phyloP scores from a whole-genome alignment of 306 rosid genomes.

The Rosa chinensis region DNA sequence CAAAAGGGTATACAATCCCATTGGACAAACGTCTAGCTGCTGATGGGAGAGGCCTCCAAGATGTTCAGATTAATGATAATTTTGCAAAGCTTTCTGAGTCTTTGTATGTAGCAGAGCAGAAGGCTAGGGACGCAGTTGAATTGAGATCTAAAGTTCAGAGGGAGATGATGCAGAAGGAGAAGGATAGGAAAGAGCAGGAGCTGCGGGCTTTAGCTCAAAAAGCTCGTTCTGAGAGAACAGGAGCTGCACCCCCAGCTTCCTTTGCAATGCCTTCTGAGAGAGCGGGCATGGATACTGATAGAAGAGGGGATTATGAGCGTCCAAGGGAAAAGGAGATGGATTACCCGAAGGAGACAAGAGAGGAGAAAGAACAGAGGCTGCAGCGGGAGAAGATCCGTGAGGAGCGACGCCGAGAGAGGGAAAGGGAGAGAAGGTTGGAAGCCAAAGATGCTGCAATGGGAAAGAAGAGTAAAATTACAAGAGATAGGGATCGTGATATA shows the following conservation, averaged over 20 bases:
- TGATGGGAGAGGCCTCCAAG: slow-evolving; percentile 89
- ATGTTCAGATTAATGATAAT: slow-evolving; percentile 83
- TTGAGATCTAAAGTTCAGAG: slow-evolving; percentile 92
- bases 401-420: slow-evolving; percentile 85
- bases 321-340: slow-evolving; percentile 55
- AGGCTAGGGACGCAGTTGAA: slow-evolving; percentile 91
- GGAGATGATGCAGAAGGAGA: slow-evolving; percentile 83
- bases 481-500: slow-evolving; percentile 90
- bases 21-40: slow-evolving; percentile 90
- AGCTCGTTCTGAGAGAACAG: slow-evolving; percentile 81
- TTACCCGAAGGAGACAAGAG: slow-evolving; percentile 60
- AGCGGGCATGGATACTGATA: slow-evolving; percentile 48
- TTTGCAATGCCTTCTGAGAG: slow-evolving; percentile 42
- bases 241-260: slow-evolving; percentile 57
- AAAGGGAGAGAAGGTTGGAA: slow-evolving; percentile 90
- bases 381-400: slow-evolving; percentile 83
- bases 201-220: slow-evolving; percentile 74
- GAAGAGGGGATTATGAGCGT: slow-evolving; percentile 56
- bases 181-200: slow-evolving; percentile 82
- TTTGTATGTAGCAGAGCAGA: slow-evolving; percentile 81
- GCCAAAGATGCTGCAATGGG: slow-evolving; percentile 93
- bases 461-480: slow-evolving; percentile 86
- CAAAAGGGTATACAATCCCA: slow-evolving; percentile 86
- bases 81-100: slow-evolving; percentile 87
- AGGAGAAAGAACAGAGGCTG: slow-evolving; percentile 64